Evolutionary conservation across 371 early-diverging fungal species (phyloP).

Genomic region (Mortierella sp.): DNA sequence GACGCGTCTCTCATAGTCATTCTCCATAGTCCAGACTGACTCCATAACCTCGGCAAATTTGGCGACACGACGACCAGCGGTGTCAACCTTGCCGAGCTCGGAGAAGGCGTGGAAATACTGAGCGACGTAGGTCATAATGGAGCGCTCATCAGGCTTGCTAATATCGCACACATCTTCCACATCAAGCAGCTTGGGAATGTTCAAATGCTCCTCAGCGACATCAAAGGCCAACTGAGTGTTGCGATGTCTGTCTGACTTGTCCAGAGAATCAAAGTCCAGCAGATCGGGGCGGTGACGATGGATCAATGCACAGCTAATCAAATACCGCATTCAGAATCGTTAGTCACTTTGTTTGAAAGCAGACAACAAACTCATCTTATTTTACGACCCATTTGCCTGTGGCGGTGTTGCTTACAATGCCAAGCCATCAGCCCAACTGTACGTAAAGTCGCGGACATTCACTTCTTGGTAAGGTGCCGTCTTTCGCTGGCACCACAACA

Average conservation of each 20-base stretch:
- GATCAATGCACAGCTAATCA: constrained; percentile 90
- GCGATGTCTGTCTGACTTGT: constrained; percentile 83
- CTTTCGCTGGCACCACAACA: constrained; percentile 97
- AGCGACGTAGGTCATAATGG: constrained; percentile 99
- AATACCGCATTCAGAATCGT: neutral
- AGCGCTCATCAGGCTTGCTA: constrained; percentile 97
- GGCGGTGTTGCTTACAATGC: constrained; percentile 80
- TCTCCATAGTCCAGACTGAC: constrained; percentile 90
- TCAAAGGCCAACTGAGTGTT: constrained; percentile 98
- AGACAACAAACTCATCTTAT: neutral
- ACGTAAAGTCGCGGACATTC: constrained; percentile 88
- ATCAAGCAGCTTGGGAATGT: constrained; percentile 94
- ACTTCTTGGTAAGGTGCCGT: constrained; percentile 91
- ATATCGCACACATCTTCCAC: constrained; percentile 97
- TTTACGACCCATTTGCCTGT: neutral
- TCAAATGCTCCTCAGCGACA: constrained; percentile 90
- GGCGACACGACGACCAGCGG: constrained; percentile 92
- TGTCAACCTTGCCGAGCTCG: constrained; percentile 88
- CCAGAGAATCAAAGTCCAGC: constrained; percentile 88
- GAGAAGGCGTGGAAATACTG: constrained; percentile 99
- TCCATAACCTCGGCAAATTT: constrained; percentile 92
- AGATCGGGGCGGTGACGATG: constrained; percentile 98
- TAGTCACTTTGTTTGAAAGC: neutral
- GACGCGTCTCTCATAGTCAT: constrained; percentile 91
- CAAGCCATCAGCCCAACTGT: constrained; percentile 96